Percentiles rank a stretch among this genome's conserved stretches.
These are phyloP conservation scores for Kernera saxatilis DNA, from an alignment of 345 rosid species.

Conservation along the genomic window DNA sequence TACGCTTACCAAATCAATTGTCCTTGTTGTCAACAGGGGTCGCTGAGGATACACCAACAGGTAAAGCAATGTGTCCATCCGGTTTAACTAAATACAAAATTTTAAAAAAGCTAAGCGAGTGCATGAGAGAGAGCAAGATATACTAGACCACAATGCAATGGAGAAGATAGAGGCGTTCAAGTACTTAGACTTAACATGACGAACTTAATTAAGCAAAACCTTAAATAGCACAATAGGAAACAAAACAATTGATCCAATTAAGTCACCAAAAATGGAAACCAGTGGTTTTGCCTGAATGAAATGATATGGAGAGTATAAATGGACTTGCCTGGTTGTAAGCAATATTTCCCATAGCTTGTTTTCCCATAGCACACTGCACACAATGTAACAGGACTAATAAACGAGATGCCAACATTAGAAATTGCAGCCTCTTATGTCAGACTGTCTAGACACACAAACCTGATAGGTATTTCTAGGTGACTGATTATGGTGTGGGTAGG, in stretches of 20 bases:
- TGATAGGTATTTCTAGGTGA: slow-evolving; percentile 98
- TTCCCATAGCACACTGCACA: slow-evolving; percentile 95
- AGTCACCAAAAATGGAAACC: not conserved
- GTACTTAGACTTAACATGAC: not conserved
- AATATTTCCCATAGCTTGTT: slow-evolving; percentile 98
- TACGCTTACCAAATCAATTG: slow-evolving; percentile 79
- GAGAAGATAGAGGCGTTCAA: not conserved
- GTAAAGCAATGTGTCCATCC: slow-evolving; percentile 90
- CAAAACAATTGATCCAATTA: not conserved
- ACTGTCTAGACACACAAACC: slow-evolving; percentile 39
- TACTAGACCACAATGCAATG: not conserved
- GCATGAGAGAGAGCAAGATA: not conserved
- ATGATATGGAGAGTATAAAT: not conserved
- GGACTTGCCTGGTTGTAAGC: slow-evolving; percentile 85
- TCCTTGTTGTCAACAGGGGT: slow-evolving; percentile 85
- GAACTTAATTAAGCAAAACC: not conserved
- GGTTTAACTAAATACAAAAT: slow-evolving; percentile 42
- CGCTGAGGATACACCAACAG: slow-evolving; percentile 91
- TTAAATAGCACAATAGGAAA: not conserved
- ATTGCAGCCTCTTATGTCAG: slow-evolving; percentile 12
- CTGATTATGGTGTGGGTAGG: slow-evolving; percentile 97
- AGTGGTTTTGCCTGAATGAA: not conserved
- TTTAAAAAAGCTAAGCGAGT: not conserved
- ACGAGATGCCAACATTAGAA: not conserved
- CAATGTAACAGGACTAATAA: not conserved